Percentiles rank a stretch among this genome's conserved stretches.
phyloP scores from a whole-genome alignment of 139 green algal species.

The Raphidocelis subcapitata region DNA sequence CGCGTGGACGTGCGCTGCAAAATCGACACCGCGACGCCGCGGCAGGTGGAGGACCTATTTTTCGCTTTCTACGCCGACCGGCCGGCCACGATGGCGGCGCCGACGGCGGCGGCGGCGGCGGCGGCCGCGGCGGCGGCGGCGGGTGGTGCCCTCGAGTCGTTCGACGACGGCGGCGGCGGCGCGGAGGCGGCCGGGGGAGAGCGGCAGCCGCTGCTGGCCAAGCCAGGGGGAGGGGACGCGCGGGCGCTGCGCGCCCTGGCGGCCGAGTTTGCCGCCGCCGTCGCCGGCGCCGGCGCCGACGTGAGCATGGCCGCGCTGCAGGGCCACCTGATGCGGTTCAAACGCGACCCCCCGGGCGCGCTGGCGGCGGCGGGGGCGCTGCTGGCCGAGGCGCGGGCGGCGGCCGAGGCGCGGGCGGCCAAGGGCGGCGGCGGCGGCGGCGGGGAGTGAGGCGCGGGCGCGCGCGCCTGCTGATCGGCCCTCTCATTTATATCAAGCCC shows the following conservation, averaged over 20 bases:
- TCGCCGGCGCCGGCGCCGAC: background rate
- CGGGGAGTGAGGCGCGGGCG: too few species aligned
- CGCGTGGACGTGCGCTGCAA: conserved; percentile 19
- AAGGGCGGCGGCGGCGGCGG: too few species aligned
- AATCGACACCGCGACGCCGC: conserved; percentile 6
- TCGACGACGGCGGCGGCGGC: too few species aligned
- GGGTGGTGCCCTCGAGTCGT: background rate
- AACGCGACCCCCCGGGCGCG: too few species aligned
- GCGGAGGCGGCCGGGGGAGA: background rate
- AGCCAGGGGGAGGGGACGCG: background rate
- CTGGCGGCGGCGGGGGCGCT: too few species aligned
- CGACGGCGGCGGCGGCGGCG: background rate
- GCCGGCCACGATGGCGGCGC: background rate
- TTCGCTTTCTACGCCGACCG: conserved; percentile 32
- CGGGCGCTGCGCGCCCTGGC: conserved; percentile 20
- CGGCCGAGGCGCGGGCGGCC: too few species aligned
- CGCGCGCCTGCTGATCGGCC: too few species aligned
- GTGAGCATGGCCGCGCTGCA: conserved; percentile 35
- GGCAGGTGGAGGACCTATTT: conserved; percentile 24
- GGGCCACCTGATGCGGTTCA: conserved; percentile 26
- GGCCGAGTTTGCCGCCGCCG: conserved; percentile 5
- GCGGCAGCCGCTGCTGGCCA: background rate
- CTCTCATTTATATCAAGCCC: too few species aligned
- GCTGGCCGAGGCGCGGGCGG: too few species aligned
- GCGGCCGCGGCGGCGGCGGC: background rate